Evolutionary conservation across 257 asterid genomes (phyloP).

Genomic region (Eustoma russellianum): DNA sequence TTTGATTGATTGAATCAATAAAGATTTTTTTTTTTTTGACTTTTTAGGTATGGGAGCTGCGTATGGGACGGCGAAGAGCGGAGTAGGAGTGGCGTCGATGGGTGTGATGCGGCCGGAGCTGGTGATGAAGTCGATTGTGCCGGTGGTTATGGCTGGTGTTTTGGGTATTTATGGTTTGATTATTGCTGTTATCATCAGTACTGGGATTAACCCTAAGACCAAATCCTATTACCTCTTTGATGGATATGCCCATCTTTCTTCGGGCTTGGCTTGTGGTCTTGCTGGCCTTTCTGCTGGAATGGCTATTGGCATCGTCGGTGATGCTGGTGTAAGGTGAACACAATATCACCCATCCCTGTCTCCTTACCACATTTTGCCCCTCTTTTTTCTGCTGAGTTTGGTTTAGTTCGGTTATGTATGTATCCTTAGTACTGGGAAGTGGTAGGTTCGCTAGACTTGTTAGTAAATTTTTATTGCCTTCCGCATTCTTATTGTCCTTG

Average conservation of each 20-base stretch:
- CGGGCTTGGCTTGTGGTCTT: slow-evolving; percentile 30
- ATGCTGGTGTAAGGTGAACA: slow-evolving; percentile 28
- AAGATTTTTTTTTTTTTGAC: neutral
- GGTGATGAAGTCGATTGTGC: slow-evolving; percentile 29
- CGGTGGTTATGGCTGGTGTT: slow-evolving; percentile 37
- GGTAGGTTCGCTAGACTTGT: too few species aligned
- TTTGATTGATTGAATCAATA: neutral
- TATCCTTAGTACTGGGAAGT: too few species aligned
- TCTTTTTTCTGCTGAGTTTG: too few species aligned
- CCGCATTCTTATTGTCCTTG: too few species aligned
- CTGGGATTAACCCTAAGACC: slow-evolving; percentile 26
- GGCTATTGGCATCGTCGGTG: slow-evolving; percentile 32
- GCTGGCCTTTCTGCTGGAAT: slow-evolving; percentile 41
- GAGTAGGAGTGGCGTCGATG: slow-evolving; percentile 27
- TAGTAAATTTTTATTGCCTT: too few species aligned
- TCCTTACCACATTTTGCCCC: too few species aligned
- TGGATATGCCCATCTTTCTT: slow-evolving; percentile 24
- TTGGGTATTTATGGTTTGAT: slow-evolving; percentile 33
- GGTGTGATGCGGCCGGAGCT: slow-evolving; percentile 32
- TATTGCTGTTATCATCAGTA: slow-evolving; percentile 24
- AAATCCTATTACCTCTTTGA: slow-evolving; percentile 22
- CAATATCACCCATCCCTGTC: too few species aligned
- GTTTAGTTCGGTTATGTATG: too few species aligned
- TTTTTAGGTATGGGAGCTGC: slow-evolving; percentile 32
- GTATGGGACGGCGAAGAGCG: slow-evolving; percentile 28